phyloP scores from a whole-genome alignment of 257 asterid species.

The Fraxinus quadrangulata region DNA sequence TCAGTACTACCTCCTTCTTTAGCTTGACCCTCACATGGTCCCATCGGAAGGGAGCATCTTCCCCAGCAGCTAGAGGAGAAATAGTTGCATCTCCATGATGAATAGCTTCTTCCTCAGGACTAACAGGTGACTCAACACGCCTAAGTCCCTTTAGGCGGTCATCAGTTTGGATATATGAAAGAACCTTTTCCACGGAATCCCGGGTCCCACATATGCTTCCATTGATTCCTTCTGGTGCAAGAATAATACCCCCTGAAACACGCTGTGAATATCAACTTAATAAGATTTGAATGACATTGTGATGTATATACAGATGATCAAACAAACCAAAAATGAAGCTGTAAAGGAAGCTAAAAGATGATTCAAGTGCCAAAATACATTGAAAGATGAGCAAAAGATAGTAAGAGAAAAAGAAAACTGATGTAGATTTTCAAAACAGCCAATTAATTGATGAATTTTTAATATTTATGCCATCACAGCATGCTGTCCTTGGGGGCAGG shows the following conservation, averaged over 20 bases:
- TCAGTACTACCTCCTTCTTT: slow-evolving; percentile 78
- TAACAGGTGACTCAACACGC: slow-evolving; percentile 86
- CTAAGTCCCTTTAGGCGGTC: slow-evolving; percentile 72
- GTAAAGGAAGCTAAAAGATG: background rate
- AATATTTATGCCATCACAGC: background rate
- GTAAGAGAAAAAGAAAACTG: background rate
- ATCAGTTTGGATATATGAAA: slow-evolving; percentile 70
- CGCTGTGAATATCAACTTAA: slow-evolving; percentile 85
- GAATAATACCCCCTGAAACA: slow-evolving; percentile 98
- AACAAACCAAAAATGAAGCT: background rate
- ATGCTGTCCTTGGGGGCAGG: background rate
- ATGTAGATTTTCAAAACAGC: background rate
- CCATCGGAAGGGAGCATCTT: slow-evolving; percentile 98
- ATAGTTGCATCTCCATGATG: slow-evolving; percentile 83
- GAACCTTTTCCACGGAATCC: slow-evolving; percentile 69
- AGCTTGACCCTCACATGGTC: slow-evolving; percentile 97
- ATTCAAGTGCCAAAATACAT: background rate
- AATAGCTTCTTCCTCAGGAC: slow-evolving; percentile 97
- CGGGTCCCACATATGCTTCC: slow-evolving; percentile 91
- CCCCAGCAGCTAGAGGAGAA: slow-evolving; percentile 98
- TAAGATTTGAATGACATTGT: slow-evolving; percentile 40
- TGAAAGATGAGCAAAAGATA: background rate
- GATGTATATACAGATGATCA: background rate
- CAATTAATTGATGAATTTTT: background rate
- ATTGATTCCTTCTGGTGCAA: slow-evolving; percentile 97